Percentiles rank a stretch among this genome's conserved stretches.
Evolutionary conservation across 345 rosid genomes (phyloP).

Genomic region (Alliaria petiolata): DNA sequence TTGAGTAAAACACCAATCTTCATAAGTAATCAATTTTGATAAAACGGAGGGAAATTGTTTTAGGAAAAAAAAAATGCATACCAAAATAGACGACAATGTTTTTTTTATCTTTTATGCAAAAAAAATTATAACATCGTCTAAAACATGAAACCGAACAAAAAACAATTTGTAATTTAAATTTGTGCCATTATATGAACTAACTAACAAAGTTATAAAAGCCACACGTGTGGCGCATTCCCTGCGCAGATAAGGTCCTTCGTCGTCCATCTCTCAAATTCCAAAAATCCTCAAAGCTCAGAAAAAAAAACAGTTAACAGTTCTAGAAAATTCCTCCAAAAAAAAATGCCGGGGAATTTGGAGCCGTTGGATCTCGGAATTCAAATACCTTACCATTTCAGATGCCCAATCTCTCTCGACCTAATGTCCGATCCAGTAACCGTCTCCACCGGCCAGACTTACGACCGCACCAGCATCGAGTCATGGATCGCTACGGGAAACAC

Average conservation of each 20-base stretch:
- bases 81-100: background rate
- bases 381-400: conserved; percentile 89
- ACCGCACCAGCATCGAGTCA: conserved; percentile 91
- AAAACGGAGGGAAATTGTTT: background rate
- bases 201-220: conserved; percentile 45
- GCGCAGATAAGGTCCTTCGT: conserved; percentile 43
- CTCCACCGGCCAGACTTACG: conserved; percentile 93
- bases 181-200: conserved; percentile 18
- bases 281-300: background rate
- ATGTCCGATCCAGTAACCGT: conserved; percentile 97
- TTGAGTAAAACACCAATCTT: no score
- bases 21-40: background rate
- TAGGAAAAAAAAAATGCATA: background rate
- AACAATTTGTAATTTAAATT: background rate
- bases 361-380: conserved; percentile 75
- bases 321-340: background rate
- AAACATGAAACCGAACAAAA: background rate
- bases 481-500: conserved; percentile 94
- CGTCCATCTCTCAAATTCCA: conserved; percentile 22
- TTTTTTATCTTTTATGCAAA: background rate
- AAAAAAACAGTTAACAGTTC: background rate
- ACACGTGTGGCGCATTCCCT: conserved; percentile 62
- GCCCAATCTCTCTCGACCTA: conserved; percentile 93
- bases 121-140: background rate
- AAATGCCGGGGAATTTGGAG: conserved; percentile 68